Evolutionary conservation across 495 filamentous ascomycete species (phyloP), one percentile per base, ranked within the genome.

Genomic region (Tetracladium marchalianum): DNA sequence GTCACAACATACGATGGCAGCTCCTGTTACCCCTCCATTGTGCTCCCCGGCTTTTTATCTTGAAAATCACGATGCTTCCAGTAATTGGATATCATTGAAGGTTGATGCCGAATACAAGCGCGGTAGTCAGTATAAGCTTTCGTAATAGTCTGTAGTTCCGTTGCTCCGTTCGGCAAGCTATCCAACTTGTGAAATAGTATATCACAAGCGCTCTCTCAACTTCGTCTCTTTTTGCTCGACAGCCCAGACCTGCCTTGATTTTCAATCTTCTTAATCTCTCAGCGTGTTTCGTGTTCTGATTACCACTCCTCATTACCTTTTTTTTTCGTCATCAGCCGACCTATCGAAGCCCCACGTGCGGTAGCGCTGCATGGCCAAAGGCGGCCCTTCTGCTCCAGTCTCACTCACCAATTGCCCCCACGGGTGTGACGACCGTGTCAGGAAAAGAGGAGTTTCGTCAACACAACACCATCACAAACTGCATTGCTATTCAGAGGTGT

Each of bases 291-390:
- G 36, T 16, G 19, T 46, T 41, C 41, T 43, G 31, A 35, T 45
- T 51, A 45, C 49, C n/a, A 41, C 40, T 45, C 35, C 42, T 27
- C 22, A 27, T 16, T 40, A 18, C 38, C n/a, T 36, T 47, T 35
- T 13, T 19, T 43, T 47, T 47, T 43, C 33, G 10, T 17, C 19
- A 44, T 49, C 51, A 53, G 31, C 38, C 50, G 46, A 45, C 51
- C 51, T 44, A 35, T 53, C 35, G 11, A 11, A 15, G 7, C 12
- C 35, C 37, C 51, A 53, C 51, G 51, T 53, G 51, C 51, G 45
- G n/a, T 46, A 49, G 39, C 31, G 32, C 33, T 52, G 38, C 44
- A 41, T 41, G 36, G 15, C 31, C 24, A 22, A 34, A 27, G 18
- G 22, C 22, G 22, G 22, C 22, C 22, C 22, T 3, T 27, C 22